phyloP scores from a whole-genome alignment of 345 rosid genomes.

The Populus davidiana region DNA sequence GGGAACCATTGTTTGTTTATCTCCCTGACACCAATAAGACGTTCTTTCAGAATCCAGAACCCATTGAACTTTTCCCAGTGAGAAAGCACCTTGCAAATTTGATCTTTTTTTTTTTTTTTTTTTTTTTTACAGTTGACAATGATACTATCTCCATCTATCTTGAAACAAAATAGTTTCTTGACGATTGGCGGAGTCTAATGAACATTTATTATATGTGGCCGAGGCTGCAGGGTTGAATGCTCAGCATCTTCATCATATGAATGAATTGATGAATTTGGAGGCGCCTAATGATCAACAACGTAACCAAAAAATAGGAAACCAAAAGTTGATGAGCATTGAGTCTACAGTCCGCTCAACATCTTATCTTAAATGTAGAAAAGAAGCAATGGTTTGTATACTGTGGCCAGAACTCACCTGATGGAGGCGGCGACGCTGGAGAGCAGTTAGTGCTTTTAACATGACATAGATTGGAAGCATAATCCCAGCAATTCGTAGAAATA shows the following conservation, averaged over 20 bases:
- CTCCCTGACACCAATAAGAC: background rate
- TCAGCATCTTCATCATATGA: slow-evolving; percentile 66
- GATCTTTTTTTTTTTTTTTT: background rate
- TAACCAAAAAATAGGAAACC: background rate
- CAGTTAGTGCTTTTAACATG: slow-evolving; percentile 44
- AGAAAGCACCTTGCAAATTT: background rate
- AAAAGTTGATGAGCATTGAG: background rate
- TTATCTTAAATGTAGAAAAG: background rate
- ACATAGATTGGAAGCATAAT: slow-evolving; percentile 71
- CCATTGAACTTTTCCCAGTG: background rate
- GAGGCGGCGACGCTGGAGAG: slow-evolving; percentile 42
- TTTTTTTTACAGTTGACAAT: background rate
- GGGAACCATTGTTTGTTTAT: background rate
- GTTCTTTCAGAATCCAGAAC: background rate
- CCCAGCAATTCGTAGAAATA: slow-evolving; percentile 56
- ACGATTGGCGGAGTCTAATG: background rate
- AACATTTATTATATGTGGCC: slow-evolving; percentile 22
- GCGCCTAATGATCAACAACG: slow-evolving; percentile 28
- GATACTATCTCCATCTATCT: background rate
- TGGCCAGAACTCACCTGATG: slow-evolving; percentile 38
- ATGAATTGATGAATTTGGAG: slow-evolving; percentile 26
- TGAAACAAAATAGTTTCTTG: background rate
- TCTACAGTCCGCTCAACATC: background rate
- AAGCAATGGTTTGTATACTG: background rate
- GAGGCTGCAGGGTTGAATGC: slow-evolving; percentile 25